These are phyloP conservation scores for Fusarium caatingaense DNA, from an alignment of 2,329 filamentous ascomycete species.

Conservation along the genomic window DNA sequence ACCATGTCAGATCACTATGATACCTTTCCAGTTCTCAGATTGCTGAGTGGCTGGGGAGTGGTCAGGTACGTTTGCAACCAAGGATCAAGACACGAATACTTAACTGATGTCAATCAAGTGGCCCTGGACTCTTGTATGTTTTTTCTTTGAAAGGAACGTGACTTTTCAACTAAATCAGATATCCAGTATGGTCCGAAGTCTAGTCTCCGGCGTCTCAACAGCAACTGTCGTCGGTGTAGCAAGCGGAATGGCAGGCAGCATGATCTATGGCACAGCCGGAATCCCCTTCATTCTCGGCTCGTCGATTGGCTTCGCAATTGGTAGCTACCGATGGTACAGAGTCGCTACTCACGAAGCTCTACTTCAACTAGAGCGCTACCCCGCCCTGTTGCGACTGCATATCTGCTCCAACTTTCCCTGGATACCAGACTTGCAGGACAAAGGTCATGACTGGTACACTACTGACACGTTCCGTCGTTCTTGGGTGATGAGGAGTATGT, in stretches of 20 bases:
- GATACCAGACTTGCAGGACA: background rate
- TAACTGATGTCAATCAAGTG: background rate
- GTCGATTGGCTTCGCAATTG: background rate
- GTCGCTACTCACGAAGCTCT: slow-evolving; percentile 10
- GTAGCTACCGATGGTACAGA: slow-evolving; percentile 11
- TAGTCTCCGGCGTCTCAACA: slow-evolving; percentile 7
- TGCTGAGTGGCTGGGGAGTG: slow-evolving; percentile 14
- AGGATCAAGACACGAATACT: background rate
- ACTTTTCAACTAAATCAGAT: accelerated
- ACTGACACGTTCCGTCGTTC: background rate
- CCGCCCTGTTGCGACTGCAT: background rate
- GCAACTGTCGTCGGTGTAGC: background rate
- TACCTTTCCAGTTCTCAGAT: background rate
- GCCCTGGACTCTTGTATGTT: slow-evolving; percentile 11
- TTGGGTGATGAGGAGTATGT: slow-evolving; percentile 9
- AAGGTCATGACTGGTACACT: background rate
- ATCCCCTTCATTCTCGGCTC: slow-evolving; percentile 1
- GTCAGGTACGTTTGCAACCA: background rate
- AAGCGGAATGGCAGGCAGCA: slow-evolving; percentile 10
- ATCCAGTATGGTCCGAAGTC: background rate
- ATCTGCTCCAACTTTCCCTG: slow-evolving; percentile 10
- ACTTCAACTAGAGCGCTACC: slow-evolving; percentile 1
- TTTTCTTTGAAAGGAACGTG: accelerated
- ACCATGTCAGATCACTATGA: background rate
- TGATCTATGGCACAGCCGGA: slow-evolving; percentile 12